phyloP scores from a whole-genome alignment of 495 filamentous ascomycete genomes.

The Penicillium herquei region DNA sequence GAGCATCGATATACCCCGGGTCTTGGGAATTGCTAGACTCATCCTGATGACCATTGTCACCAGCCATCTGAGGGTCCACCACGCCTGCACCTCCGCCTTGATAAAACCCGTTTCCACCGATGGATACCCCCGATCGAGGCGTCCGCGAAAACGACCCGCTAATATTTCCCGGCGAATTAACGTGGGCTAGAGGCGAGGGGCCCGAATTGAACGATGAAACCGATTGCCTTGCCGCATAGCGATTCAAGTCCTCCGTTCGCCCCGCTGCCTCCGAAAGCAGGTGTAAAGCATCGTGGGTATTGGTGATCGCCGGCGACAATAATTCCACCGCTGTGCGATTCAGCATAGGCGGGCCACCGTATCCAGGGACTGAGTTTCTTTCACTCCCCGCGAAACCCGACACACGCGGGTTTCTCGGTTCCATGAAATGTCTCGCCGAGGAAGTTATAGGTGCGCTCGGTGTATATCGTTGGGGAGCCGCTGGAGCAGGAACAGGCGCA shows the following conservation, averaged over 20 bases:
- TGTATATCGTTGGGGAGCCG: conserved; percentile 23
- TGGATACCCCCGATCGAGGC: conserved; percentile 31
- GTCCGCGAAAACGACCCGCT: conserved; percentile 39
- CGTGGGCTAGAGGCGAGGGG: conserved; percentile 41
- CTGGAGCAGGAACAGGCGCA: conserved; percentile 6
- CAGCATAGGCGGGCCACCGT: conserved; percentile 48
- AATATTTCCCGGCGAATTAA: conserved; percentile 36
- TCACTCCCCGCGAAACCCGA: conserved; percentile 30
- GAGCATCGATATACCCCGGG: conserved; percentile 54
- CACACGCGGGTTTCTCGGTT: conserved; percentile 28
- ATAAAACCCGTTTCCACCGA: conserved; percentile 28
- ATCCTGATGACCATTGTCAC: conserved; percentile 28
- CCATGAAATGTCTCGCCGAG: conserved; percentile 28
- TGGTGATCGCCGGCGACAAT: conserved; percentile 56
- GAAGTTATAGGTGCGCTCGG: conserved; percentile 24
- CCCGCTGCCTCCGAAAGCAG: conserved; percentile 59
- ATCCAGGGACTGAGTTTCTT: conserved; percentile 24
- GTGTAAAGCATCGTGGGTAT: conserved; percentile 59
- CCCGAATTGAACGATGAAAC: conserved; percentile 45
- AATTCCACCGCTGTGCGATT: conserved; percentile 55
- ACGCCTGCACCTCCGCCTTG: conserved; percentile 25
- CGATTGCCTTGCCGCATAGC: conserved; percentile 38
- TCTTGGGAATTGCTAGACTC: conserved; percentile 27
- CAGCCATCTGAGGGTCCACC: conserved; percentile 32
- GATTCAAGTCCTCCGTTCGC: conserved; percentile 48